Evolutionary conservation across 2,329 filamentous ascomycete species (phyloP).

Genomic region (Sarocladium kiliense): DNA sequence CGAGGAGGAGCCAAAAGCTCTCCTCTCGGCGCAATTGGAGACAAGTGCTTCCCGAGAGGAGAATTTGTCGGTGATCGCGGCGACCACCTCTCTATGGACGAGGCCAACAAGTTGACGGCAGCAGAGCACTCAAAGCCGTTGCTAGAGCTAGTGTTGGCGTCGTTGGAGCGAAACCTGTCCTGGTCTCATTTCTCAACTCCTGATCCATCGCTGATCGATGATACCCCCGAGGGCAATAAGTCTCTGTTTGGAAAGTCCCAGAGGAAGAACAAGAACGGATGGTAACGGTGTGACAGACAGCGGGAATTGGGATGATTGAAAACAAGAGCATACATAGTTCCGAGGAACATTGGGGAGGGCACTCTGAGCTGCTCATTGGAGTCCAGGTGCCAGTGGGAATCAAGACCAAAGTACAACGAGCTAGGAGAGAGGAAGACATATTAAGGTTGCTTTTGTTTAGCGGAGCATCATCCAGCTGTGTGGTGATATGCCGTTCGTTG

Average conservation of each 20-base stretch:
- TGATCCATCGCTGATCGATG: slow-evolving; percentile 1
- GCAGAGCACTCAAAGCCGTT: slow-evolving; percentile 36
- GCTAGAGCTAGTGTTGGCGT: slow-evolving; percentile 34
- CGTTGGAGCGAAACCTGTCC: slow-evolving; percentile 15
- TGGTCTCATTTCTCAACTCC: not conserved
- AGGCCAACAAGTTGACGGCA: slow-evolving; percentile 31
- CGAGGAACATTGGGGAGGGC: not conserved
- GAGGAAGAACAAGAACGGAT: not conserved
- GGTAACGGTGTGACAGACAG: not conserved
- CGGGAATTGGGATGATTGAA: not conserved
- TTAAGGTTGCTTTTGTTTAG: not conserved
- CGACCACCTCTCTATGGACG: slow-evolving; percentile 14
- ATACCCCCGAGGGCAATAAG: not conserved
- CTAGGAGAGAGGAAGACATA: not conserved
- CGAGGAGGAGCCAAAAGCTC: not conserved
- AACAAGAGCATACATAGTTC: not conserved
- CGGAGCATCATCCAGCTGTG: not conserved
- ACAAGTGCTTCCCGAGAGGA: slow-evolving; percentile 18
- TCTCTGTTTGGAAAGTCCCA: not conserved
- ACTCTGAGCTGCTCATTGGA: not conserved
- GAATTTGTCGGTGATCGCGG: slow-evolving; percentile 25
- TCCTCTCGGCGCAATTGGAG: slow-evolving; percentile 31
- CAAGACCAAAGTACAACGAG: not conserved
- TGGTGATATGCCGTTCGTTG: not conserved
- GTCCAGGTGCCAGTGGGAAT: not conserved